These are phyloP conservation scores for Chenopodium quinoa DNA, from an alignment of 148 eudicot genomes.

Conservation along the genomic window DNA sequence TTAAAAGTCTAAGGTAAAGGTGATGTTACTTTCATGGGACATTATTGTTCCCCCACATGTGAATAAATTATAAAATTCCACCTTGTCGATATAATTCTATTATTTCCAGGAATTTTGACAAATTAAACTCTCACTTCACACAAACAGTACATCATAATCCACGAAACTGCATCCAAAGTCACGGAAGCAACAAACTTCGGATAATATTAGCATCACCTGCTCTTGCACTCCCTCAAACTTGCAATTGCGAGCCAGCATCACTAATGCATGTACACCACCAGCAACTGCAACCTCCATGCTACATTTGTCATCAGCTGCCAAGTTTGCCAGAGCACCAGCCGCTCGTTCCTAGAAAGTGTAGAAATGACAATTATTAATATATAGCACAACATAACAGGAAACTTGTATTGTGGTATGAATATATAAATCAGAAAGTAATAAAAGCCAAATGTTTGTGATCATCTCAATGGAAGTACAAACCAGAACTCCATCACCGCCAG, in stretches of 20 bases:
- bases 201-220: conserved; percentile 53
- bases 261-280: conserved; percentile 93
- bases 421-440: not conserved
- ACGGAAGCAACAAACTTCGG: not conserved
- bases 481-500: conserved; percentile 88
- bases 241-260: conserved; percentile 80
- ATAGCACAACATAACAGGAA: not conserved
- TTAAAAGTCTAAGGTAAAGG: not conserved
- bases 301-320: conserved; percentile 98
- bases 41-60: not conserved
- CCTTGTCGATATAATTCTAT: not conserved
- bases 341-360: conserved; percentile 80
- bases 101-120: conserved; percentile 1
- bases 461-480: conserved; percentile 47
- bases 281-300: conserved; percentile 90
- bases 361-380: conserved; percentile 9
- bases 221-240: conserved; percentile 95
- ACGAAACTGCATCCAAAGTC: not conserved
- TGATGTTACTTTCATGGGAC: not conserved
- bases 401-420: not conserved
- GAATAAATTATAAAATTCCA: not conserved
- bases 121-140: conserved; percentile 2
- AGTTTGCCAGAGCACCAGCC: conserved; percentile 96
- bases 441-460: not conserved
- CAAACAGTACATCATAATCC: not conserved